These are phyloP conservation scores for Hypholoma sublateritium DNA, from an alignment of 768 basidiomycete genomes.

Conservation along the genomic window DNA sequence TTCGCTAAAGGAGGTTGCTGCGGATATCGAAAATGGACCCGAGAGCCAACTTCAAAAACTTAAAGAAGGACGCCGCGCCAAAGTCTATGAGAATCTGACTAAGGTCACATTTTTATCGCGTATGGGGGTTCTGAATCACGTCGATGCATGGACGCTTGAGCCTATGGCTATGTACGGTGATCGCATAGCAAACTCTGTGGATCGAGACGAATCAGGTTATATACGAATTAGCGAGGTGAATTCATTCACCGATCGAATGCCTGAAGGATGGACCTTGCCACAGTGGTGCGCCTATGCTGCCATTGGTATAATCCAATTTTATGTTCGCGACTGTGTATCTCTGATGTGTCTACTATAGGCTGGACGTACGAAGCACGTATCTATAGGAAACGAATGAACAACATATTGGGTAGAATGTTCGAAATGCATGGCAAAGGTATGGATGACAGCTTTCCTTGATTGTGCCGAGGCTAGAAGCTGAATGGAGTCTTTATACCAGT, in stretches of 20 bases:
- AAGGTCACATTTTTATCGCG: slow-evolving; percentile 5
- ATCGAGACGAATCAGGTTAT: background rate
- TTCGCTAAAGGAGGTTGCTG: background rate
- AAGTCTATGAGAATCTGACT: background rate
- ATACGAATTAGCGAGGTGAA: background rate
- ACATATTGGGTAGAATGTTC: background rate
- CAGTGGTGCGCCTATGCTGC: background rate
- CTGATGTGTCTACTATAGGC: background rate
- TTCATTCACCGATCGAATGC: background rate
- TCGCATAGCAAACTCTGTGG: background rate
- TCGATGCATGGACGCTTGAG: slow-evolving; percentile 3
- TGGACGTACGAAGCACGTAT: background rate
- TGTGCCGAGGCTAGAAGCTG: too few relatives aligned
- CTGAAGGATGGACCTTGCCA: background rate
- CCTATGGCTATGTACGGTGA: background rate
- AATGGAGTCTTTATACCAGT: background rate
- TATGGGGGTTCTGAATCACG: slow-evolving; percentile 7
- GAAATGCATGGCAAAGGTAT: background rate
- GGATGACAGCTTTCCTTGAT: too few relatives aligned
- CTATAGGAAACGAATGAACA: background rate
- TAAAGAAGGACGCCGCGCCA: background rate
- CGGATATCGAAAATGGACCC: background rate
- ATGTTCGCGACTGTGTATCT: too few relatives aligned
- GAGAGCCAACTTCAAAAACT: background rate
- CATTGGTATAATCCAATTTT: background rate